Conservation (phyloP, 257 asterid species). For the Solanum piurae region DNA sequence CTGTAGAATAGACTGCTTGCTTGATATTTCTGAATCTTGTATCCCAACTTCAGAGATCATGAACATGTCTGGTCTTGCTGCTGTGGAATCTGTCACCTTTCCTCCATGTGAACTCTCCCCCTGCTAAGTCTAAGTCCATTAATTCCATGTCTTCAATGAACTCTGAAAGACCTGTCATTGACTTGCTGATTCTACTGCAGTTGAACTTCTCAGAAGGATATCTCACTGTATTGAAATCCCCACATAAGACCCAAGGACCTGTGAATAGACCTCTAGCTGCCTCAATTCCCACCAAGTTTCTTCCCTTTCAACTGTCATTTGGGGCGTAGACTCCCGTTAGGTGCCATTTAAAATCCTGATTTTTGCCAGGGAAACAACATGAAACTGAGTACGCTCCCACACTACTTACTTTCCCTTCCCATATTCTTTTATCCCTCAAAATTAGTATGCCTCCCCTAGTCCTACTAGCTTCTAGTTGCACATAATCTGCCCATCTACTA, state of each 20-base stretch:
- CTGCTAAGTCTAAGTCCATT: neutral
- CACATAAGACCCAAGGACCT: neutral
- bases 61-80: neutral
- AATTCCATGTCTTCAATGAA: neutral
- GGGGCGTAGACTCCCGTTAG: neutral
- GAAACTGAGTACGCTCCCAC: neutral
- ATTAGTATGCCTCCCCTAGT: neutral
- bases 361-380: neutral
- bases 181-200: neutral
- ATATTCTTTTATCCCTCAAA: neutral
- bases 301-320: neutral
- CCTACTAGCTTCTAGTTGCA: neutral
- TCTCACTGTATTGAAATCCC: neutral
- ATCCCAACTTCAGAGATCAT: neutral
- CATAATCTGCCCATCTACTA: neutral
- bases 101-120: neutral
- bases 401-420: neutral
- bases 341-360: neutral
- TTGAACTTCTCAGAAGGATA: neutral
- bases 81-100: neutral
- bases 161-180: neutral
- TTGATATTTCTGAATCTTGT: neutral
- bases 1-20: neutral
- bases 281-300: neutral
- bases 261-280: neutral